Evolutionary conservation across 305 asterid genomes (phyloP).

Genomic region (Caryopteris hybrid): DNA sequence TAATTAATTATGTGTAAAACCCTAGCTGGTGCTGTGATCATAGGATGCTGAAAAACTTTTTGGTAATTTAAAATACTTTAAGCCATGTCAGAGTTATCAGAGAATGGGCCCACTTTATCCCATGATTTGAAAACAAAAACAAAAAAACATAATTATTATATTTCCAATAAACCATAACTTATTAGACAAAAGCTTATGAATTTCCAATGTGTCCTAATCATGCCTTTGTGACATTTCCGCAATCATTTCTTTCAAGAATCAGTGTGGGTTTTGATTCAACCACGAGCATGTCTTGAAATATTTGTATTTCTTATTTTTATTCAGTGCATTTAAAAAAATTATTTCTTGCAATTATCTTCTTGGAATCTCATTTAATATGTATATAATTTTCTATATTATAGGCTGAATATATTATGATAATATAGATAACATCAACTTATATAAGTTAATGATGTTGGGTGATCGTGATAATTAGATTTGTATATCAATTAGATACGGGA

Average conservation of each 20-base stretch:
- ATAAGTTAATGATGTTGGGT: no score
- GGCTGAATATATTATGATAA: no score
- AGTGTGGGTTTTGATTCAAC: not conserved
- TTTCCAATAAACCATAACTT: conserved; percentile 5
- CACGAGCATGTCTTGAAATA: not conserved
- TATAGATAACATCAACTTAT: no score
- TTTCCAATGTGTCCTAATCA: conserved; percentile 15
- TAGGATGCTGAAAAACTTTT: conserved; percentile 14
- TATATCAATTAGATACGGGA: no score
- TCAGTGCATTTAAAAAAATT: no score
- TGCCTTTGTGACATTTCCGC: not conserved
- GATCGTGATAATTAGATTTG: no score
- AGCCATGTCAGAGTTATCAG: not conserved
- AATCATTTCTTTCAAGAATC: not conserved
- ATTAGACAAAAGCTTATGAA: not conserved
- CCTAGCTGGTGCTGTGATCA: not conserved
- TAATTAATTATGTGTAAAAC: not conserved
- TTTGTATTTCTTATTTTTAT: not conserved
- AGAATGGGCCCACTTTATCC: conserved; percentile 5
- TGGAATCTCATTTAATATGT: no score
- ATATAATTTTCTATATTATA: no score
- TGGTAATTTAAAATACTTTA: conserved; percentile 5
- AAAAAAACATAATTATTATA: conserved; percentile 12
- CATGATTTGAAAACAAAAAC: conserved; percentile 15
- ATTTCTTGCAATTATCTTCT: no score